Conservation (phyloP, 2,329 filamentous ascomycete genomes). For the Verticillium tricorpus region DNA sequence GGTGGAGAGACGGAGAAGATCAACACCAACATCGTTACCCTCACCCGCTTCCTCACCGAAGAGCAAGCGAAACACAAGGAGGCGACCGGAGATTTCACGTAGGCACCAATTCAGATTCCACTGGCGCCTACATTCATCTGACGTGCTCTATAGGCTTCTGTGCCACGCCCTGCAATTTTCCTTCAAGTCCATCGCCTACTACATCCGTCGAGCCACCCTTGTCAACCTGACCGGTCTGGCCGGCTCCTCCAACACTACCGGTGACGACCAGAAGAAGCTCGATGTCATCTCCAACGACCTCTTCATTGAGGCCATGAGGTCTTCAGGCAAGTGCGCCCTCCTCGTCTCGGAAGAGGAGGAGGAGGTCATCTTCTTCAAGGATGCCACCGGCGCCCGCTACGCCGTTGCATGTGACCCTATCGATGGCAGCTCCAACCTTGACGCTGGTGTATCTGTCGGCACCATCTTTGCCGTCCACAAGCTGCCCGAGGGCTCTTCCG, state of each 20-base stretch:
- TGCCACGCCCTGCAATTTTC: conserved; percentile 98
- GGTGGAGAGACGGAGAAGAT: conserved; percentile 67
- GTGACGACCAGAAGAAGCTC: conserved; percentile 99
- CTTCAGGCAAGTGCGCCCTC: conserved; percentile 83
- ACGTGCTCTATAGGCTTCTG: conserved; percentile 59
- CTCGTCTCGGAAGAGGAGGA: conserved; percentile 99
- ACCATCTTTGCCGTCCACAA: conserved; percentile 97
- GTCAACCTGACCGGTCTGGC: conserved; percentile 95
- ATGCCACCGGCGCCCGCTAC: conserved; percentile 73
- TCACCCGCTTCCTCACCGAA: conserved; percentile 93
- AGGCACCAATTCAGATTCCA: conserved; percentile 29
- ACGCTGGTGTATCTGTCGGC: conserved; percentile 95
- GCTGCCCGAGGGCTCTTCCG: conserved; percentile 69
- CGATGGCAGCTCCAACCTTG: conserved; percentile 94
- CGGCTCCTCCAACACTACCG: conserved; percentile 89
- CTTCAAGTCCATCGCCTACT: conserved; percentile 99
- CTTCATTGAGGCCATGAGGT: conserved; percentile 93
- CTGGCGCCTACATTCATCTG: background rate
- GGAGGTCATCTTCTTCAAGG: conserved; percentile 80
- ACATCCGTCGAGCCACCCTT: conserved; percentile 91
- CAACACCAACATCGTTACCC: conserved; percentile 93
- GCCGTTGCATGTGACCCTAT: conserved; percentile 97
- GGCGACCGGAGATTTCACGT: conserved; percentile 98
- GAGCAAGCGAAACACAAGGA: conserved; percentile 91
- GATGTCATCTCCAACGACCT: conserved; percentile 98